These are phyloP conservation scores for apple (Malus domestica) DNA, from an alignment of 306 rosid genomes.

Conservation along the genomic window ASM211411v1 NC_041791.1:5187001-5187500, in stretches of 20 bases:
- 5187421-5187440: background rate
- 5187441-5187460: background rate
- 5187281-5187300: background rate
- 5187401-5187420: too few species aligned
- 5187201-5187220: too few species aligned
- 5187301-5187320: background rate
- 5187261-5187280: background rate
- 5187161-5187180: too few species aligned
- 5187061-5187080: conserved; percentile 28
- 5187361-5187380: background rate
- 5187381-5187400: too few species aligned
- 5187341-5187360: background rate
- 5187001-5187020: conserved; percentile 38
- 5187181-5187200: too few species aligned
- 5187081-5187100: background rate
- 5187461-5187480: background rate
- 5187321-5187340: background rate
- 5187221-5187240: background rate
- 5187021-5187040: conserved; percentile 38
- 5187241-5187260: too few species aligned
- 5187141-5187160: fast-evolving
- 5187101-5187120: background rate
- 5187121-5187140: too few species aligned
- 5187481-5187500: background rate
- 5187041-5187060: conserved; percentile 39